Evolutionary conservation across 805 yeast species (phyloP), one percentile per base, ranked within the genome.

Genomic region (Kluyveromyces wickerhamii): DNA sequence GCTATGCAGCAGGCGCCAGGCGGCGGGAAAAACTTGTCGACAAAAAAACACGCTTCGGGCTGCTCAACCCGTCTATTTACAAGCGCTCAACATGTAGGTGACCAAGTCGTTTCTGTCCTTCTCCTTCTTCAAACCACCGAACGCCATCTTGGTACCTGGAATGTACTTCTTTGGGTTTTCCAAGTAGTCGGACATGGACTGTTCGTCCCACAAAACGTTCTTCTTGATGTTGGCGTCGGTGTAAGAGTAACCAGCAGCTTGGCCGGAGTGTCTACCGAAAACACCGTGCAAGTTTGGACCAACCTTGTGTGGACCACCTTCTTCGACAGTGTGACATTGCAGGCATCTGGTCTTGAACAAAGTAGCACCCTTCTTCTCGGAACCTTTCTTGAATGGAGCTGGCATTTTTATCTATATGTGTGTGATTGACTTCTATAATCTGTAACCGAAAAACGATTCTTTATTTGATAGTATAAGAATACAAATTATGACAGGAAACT

Each of bases 61-160:
- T 7, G 14, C 17, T 27, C 30, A 27, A n/a, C 11, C 17, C 20
- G 11, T 18, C 59, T 69, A 72, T 65, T 72, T 71, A 47, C 66
- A 48, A 39, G 79, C 78, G 39, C 57, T 53, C 27, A 55, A 59
- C 63, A 89, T 74, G 82, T 86, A 89, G 56, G 97, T 77, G 59
- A 89, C 69, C 66, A 92, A 72, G 66, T 92, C 97, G 72, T 85
- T 84, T 80, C 97, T 86, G 76, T 92, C 98, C 81, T 87, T 89
- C 49, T 87, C 80, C 78, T 92, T 92, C 88, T 92, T 92, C 69
- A 92, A 78, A 73, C 98, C 98, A 72, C 96, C 98, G 59, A 89
- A 92, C 49, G 98, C 97, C 98, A 92, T 92, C 83, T 92, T 92
- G 74, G 97, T 92, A 68, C 98, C 98, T 64, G 98, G 98, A 54